Conservation (phyloP, 345 rosid species). For the Streptanthus diversifolius region DNA sequence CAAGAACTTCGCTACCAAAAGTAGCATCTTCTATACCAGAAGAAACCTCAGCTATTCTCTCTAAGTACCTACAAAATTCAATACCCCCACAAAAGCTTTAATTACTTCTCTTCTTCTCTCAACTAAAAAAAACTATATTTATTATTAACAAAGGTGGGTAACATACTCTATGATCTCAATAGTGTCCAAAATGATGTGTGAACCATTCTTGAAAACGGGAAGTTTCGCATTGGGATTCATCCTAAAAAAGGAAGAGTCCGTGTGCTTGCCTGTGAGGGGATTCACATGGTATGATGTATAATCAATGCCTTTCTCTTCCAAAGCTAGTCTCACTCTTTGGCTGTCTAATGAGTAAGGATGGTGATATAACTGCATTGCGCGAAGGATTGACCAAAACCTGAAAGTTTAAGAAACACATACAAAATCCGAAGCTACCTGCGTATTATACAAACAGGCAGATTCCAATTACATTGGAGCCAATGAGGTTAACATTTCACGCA, state of each 20-base stretch:
- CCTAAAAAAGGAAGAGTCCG: constrained; percentile 78
- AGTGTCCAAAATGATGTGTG: constrained; percentile 65
- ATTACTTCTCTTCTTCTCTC: neutral
- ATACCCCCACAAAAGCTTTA: neutral
- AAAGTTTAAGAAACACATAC: constrained; percentile 6
- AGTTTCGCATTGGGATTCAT: constrained; percentile 65
- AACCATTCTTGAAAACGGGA: constrained; percentile 82
- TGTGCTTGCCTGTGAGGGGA: constrained; percentile 74
- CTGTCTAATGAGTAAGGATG: constrained; percentile 85
- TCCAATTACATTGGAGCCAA: neutral
- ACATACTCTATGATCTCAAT: constrained; percentile 80
- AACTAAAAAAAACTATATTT: neutral
- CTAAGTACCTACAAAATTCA: constrained; percentile 55
- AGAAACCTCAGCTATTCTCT: constrained; percentile 69
- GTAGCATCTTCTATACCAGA: constrained; percentile 40
- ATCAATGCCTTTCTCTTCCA: constrained; percentile 90
- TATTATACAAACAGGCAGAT: neutral
- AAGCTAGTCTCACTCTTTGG: constrained; percentile 79
- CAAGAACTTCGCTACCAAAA: constrained; percentile 49
- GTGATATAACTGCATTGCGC: constrained; percentile 81
- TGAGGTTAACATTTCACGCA: constrained; percentile 4
- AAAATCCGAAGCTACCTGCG: neutral
- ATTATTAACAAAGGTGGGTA: constrained; percentile 3
- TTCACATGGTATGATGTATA: constrained; percentile 88
- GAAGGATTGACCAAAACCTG: neutral